Percentiles rank a stretch among this genome's conserved stretches.
These are phyloP conservation scores for Eragrostis tef DNA, from an alignment of 202 grass and related monocot species.

Conservation along the genomic window DNA sequence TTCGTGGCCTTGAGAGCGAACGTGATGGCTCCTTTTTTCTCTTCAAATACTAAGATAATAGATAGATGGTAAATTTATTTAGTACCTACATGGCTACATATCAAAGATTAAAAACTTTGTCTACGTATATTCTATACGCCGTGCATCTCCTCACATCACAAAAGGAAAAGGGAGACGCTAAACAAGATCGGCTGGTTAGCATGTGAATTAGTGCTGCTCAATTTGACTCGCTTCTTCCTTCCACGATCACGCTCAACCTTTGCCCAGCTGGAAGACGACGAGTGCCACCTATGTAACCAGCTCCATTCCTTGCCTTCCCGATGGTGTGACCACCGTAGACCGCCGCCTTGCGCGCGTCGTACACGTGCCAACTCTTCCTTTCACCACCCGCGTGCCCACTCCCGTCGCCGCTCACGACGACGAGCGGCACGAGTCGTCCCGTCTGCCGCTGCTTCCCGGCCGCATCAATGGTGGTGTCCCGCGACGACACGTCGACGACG, in stretches of 20 bases:
- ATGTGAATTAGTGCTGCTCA: too few species aligned
- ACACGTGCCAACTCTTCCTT: not conserved
- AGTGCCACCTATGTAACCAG: not conserved
- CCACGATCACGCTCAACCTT: constrained; percentile 25
- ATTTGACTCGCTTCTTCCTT: constrained; percentile 17
- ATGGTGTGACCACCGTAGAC: not conserved
- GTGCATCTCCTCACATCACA: constrained; percentile 17
- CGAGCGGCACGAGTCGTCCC: constrained; percentile 24
- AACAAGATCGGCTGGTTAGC: too few species aligned
- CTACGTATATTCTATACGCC: not conserved
- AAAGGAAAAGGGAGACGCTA: too few species aligned
- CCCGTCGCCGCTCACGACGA: not conserved
- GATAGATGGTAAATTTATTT: too few species aligned
- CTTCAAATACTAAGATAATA: too few species aligned
- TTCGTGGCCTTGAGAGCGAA: too few species aligned
- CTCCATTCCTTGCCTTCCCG: not conserved
- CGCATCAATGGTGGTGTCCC: not conserved
- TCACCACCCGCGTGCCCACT: not conserved
- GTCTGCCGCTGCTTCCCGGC: not conserved
- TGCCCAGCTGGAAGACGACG: not conserved
- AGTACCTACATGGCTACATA: not conserved
- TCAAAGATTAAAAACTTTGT: not conserved
- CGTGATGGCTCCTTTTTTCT: too few species aligned
- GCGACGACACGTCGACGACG: not conserved
- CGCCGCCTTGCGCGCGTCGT: not conserved